phyloP scores from a whole-genome alignment of 2,329 filamentous ascomycete species.

The Cadophora luteo-olivacea region DNA sequence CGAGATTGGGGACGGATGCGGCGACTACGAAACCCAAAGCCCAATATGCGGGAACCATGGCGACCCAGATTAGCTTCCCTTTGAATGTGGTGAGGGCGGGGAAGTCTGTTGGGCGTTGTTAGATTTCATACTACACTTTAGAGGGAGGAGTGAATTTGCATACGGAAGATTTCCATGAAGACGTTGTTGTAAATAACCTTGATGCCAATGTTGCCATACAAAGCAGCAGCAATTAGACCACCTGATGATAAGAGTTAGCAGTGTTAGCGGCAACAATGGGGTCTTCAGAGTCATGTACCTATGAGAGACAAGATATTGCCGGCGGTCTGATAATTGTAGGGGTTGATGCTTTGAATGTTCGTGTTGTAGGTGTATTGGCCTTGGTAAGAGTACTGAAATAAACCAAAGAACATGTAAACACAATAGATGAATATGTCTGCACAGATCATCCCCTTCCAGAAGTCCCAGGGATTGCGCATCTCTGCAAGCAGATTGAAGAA shows the following conservation, averaged over 20 bases:
- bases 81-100: background rate
- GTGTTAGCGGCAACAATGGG: background rate
- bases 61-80: background rate
- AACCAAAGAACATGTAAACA: background rate
- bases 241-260: background rate
- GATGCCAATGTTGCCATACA: conserved; percentile 32
- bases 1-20: background rate
- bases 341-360: background rate
- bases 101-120: background rate
- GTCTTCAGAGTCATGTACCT: background rate
- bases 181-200: conserved; percentile 22
- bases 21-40: background rate
- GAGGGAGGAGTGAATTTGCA: background rate
- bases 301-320: background rate
- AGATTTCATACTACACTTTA: background rate
- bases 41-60: background rate
- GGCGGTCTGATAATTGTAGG: background rate
- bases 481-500: conserved; percentile 63
- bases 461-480: conserved; percentile 53
- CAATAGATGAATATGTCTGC: conserved; percentile 20
- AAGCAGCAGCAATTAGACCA: conserved; percentile 37
- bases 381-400: background rate
- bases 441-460: conserved; percentile 29
- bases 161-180: background rate
- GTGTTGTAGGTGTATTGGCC: background rate